Percentiles rank a stretch among this genome's conserved stretches.
Conservation (phyloP, 371 early-diverging fungal species). For the Encephalitozoon hellem region DNA sequence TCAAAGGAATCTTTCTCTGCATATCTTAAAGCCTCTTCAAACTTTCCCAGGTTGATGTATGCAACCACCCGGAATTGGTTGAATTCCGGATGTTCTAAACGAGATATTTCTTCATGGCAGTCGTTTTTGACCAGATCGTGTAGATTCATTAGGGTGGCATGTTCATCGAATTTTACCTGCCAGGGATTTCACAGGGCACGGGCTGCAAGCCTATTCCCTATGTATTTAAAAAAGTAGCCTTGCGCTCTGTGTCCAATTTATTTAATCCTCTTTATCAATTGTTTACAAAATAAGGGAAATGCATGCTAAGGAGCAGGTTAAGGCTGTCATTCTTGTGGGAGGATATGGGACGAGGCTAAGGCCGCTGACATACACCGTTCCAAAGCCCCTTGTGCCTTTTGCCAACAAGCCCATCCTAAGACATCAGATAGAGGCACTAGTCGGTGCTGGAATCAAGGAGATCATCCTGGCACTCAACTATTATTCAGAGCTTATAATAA, state of each 20-base stretch:
- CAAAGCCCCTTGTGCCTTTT: constrained; percentile 96
- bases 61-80: constrained; percentile 29
- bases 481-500: constrained; percentile 72
- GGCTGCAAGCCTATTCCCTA: too few relatives aligned
- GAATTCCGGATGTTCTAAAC: constrained; percentile 1
- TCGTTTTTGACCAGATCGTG: constrained; percentile 20
- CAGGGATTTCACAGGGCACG: not conserved
- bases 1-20: constrained; percentile 38
- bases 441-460: constrained; percentile 85
- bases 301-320: constrained; percentile 52
- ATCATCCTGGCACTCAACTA: constrained; percentile 95
- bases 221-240: not conserved
- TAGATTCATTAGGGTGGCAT: constrained; percentile 9
- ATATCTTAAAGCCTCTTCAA: constrained; percentile 33
- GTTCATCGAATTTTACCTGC: not conserved
- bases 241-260: not conserved
- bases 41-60: constrained; percentile 41
- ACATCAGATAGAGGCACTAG: constrained; percentile 92
- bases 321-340: constrained; percentile 93
- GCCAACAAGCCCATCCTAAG: constrained; percentile 95
- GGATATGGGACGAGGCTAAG: constrained; percentile 95
- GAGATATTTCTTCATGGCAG: constrained; percentile 32
- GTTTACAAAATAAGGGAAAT: constrained; percentile 11
- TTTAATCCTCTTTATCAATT: constrained; percentile 7
- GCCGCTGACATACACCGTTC: constrained; percentile 87